Base-by-base conservation (phyloP, 805 yeast genomes). In the Myxozyma nipponensis region DNA sequence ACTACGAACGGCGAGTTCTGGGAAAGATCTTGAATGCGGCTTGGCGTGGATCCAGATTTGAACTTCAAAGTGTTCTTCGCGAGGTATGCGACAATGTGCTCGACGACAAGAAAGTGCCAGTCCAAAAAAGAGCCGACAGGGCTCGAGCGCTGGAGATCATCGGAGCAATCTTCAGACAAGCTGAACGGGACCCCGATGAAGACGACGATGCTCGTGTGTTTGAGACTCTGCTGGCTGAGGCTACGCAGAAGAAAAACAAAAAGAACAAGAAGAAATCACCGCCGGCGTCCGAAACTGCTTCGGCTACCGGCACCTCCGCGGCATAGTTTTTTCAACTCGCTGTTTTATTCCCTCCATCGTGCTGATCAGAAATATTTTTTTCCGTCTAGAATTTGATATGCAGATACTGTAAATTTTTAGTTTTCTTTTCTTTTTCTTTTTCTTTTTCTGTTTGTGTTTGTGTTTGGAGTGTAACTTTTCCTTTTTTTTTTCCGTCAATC, bases 1-100 rank as follows among this genome's bases (percentile, higher is more conserved):
- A 88, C 64, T 78, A 85, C 70, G 96, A 91, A 63, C 77, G 88
- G 44, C 71, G 79, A 49, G 77, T 91, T 56, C 82, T 88, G 47
- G 98, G 98, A 22, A 93, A 91, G 66, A 78, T 93, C 21, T 75
- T 93, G 44, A 91, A 93, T 5, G 89, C 96, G 1, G 95, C 95
- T 18, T 93, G 99, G 99, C 86, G 86, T 21, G 86, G 95, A 36
- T 87, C 96, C 19, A 82, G 85, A 60, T 83, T 81, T 68, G 99
- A 93, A 70, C 82, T 90, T 47, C 83, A 83, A 52, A 75, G 84
- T 25, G 82, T 86, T n/a, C 65, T 86, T 46, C 79, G 93, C 43
- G 90, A 84, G 28, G 89, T 89, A 7, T 86, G 93, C 66, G 93
- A 86, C 58, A 76, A 74, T 52, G 85, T 90, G 4, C 72, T 90